A percentile compares a stretch with the other conserved stretches of the same genome.
These are phyloP conservation scores for Tritrichomonas foetus DNA, from an alignment of 208 protist genomes.

Conservation along the genomic window DNA sequence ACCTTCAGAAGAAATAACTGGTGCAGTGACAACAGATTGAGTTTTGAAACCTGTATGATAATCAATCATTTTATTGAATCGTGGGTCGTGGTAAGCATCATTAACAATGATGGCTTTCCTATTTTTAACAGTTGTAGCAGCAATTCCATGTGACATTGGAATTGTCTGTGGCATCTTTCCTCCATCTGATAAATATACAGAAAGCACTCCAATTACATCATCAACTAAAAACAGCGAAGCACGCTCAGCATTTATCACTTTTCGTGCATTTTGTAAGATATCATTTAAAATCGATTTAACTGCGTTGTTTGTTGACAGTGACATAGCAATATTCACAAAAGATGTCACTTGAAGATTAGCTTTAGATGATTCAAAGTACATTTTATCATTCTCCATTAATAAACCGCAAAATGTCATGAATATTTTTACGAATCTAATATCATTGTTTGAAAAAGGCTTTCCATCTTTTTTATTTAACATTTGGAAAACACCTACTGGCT, in stretches of 20 bases:
- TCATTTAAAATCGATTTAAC: not conserved
- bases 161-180: not conserved
- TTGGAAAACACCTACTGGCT: not conserved
- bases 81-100: constrained; percentile 26
- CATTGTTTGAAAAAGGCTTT: constrained; percentile 25
- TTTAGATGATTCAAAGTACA: not conserved
- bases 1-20: not conserved
- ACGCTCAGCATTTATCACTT: not conserved
- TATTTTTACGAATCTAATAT: not conserved
- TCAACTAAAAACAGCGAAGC: not conserved
- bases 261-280: not conserved
- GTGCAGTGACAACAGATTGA: not conserved
- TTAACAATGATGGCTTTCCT: not conserved
- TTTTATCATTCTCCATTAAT: not conserved
- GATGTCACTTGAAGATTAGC: not conserved
- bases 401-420: not conserved
- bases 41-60: constrained; percentile 1
- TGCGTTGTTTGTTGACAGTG: not conserved
- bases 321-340: not conserved
- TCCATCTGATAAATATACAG: not conserved
- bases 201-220: not conserved
- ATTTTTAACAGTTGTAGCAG: not conserved
- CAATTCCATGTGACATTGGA: not conserved
- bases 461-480: not conserved
- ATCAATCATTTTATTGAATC: constrained; percentile 38